phyloP scores from a whole-genome alignment of 2,329 filamentous ascomycete genomes.

The Scedosporium boydii region DNA sequence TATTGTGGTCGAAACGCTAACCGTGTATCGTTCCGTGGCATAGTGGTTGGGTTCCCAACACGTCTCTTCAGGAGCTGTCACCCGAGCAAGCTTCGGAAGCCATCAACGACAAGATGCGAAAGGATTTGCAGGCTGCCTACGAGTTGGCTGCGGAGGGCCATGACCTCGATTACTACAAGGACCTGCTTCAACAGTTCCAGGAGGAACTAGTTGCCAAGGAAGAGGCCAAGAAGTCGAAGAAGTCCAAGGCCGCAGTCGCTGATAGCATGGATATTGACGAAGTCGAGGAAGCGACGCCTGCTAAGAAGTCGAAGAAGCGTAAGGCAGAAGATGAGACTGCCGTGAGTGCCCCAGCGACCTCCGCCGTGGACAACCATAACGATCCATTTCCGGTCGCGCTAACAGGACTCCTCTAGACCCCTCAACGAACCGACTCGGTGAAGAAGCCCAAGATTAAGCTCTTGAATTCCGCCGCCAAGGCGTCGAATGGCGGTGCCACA shows the following conservation, averaged over 20 bases:
- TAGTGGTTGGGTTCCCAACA: constrained; percentile 89
- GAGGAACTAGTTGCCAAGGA: constrained; percentile 54
- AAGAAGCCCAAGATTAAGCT: constrained; percentile 62
- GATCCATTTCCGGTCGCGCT: neutral
- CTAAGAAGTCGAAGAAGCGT: constrained; percentile 56
- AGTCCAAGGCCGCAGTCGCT: constrained; percentile 32
- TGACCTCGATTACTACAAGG: constrained; percentile 74
- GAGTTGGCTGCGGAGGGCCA: constrained; percentile 69
- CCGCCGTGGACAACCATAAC: neutral
- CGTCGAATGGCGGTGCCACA: constrained; percentile 47
- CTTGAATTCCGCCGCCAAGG: constrained; percentile 57
- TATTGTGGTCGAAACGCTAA: constrained; percentile 1
- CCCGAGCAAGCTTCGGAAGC: constrained; percentile 59
- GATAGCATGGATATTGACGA: constrained; percentile 7
- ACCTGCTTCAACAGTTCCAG: constrained; percentile 60
- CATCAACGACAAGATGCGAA: constrained; percentile 68
- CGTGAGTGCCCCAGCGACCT: constrained; percentile 19
- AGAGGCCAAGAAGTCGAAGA: constrained; percentile 38
- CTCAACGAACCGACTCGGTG: constrained; percentile 49
- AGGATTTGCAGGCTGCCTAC: constrained; percentile 71
- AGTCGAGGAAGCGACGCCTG: constrained; percentile 9
- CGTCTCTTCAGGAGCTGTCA: constrained; percentile 68
- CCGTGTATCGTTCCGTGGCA: neutral
- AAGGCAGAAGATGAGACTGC: constrained; percentile 75
- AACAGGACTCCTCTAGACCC: constrained; percentile 28